Conservation (phyloP, 2,329 filamentous ascomycete genomes). For the Alternaria ventricosa region DNA sequence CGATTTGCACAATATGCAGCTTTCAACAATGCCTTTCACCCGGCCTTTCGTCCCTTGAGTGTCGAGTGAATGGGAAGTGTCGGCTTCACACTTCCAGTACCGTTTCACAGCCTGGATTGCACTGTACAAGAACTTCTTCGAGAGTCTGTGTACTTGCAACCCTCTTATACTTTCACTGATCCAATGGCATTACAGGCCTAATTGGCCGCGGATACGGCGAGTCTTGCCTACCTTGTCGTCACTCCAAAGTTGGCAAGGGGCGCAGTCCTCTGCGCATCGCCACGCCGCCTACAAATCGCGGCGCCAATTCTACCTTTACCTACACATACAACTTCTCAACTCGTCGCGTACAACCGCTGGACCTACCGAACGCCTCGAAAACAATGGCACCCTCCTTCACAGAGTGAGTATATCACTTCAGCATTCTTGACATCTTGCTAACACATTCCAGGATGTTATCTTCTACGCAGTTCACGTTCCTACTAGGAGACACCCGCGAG, state of each 20-base stretch:
- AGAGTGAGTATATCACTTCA: not conserved
- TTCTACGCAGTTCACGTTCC: not conserved
- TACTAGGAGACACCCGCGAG: not conserved
- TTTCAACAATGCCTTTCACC: not conserved
- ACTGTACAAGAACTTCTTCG: not conserved
- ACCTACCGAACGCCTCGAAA: not conserved
- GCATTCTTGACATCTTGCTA: not conserved
- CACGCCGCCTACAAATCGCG: not conserved
- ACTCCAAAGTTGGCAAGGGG: not conserved
- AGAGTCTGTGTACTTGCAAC: not conserved
- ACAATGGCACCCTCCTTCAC: not conserved
- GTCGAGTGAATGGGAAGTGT: not conserved
- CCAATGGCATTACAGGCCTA: not conserved
- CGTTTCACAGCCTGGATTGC: not conserved
- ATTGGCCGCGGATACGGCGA: not conserved
- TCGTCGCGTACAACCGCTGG: not conserved
- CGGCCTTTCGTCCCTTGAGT: not conserved
- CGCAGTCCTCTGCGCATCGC: not conserved
- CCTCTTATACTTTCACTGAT: not conserved
- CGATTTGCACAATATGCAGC: not conserved
- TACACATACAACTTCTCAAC: not conserved
- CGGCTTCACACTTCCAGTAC: not conserved
- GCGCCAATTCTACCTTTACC: not conserved
- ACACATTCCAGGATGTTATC: not conserved
- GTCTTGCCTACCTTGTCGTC: not conserved